Percentiles rank a stretch among this genome's conserved stretches.
phyloP scores from a whole-genome alignment of 805 yeast species.

The Candida sphagnicola region DNA sequence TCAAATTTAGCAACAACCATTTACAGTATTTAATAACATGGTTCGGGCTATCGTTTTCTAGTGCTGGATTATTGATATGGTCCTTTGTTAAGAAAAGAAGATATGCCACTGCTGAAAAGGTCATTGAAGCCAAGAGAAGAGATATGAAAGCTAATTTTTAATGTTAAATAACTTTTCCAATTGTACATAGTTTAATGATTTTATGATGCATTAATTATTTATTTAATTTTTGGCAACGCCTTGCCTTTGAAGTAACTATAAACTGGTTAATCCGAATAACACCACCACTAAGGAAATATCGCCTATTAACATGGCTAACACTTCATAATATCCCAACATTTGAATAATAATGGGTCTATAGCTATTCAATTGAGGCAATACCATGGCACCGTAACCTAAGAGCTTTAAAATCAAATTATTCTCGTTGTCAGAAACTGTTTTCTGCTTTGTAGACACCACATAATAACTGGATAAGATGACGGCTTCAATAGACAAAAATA shows the following conservation, averaged over 20 bases:
- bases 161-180: not conserved
- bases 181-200: slow-evolving; percentile 4
- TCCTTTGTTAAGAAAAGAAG: slow-evolving; percentile 26
- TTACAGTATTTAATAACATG: slow-evolving; percentile 90
- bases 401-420: slow-evolving; percentile 24
- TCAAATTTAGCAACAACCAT: slow-evolving; percentile 84
- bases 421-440: slow-evolving; percentile 20
- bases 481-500: slow-evolving; percentile 29
- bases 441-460: slow-evolving; percentile 21
- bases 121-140: slow-evolving; percentile 35
- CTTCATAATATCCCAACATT: slow-evolving; percentile 33
- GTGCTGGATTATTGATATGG: slow-evolving; percentile 58
- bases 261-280: slow-evolving; percentile 35
- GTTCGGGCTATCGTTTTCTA: slow-evolving; percentile 81
- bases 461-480: slow-evolving; percentile 31
- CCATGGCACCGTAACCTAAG: slow-evolving; percentile 28
- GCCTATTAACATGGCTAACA: slow-evolving; percentile 31
- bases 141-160: slow-evolving; percentile 24
- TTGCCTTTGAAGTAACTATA: slow-evolving; percentile 2
- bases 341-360: slow-evolving; percentile 26
- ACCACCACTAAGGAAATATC: slow-evolving; percentile 35
- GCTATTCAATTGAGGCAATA: slow-evolving; percentile 27
- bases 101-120: slow-evolving; percentile 33
- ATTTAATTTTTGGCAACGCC: not conserved
- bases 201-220: not conserved